Evolutionary conservation across 768 basidiomycete genomes (phyloP).

Genomic region (Boletus eberwhitei): DNA sequence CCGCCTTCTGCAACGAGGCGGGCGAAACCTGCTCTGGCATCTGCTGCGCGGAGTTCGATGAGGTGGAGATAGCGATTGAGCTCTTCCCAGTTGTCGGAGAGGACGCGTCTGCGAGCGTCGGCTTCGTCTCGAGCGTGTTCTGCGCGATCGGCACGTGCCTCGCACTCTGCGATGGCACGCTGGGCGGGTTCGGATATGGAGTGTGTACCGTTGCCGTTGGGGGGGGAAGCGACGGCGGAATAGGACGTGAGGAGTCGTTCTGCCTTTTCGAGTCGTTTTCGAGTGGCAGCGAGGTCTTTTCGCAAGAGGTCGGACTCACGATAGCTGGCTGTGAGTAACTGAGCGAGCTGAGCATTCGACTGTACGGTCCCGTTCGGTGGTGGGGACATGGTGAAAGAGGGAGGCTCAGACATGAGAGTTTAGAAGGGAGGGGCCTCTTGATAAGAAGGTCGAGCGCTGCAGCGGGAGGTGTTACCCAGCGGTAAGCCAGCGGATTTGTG

Average conservation of each 20-base stretch:
- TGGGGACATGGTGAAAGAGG: background rate
- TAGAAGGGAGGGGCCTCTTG: no score
- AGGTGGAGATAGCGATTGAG: conserved; percentile 46
- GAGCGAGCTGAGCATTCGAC: conserved; percentile 53
- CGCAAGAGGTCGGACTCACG: conserved; percentile 50
- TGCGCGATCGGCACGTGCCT: conserved; percentile 47
- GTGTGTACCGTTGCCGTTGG: conserved; percentile 10
- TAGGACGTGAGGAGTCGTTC: conserved; percentile 43
- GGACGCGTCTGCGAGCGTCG: conserved; percentile 41
- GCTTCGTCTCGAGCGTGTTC: conserved; percentile 56
- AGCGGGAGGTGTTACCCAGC: conserved; percentile 11
- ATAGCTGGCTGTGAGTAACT: conserved; percentile 52
- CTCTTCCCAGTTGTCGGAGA: conserved; percentile 49
- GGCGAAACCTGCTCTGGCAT: conserved; percentile 47
- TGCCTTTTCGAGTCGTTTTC: conserved; percentile 51
- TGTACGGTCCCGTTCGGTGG: conserved; percentile 22
- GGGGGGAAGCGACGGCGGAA: conserved; percentile 9
- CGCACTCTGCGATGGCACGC: conserved; percentile 42
- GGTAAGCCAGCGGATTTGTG: conserved; percentile 18
- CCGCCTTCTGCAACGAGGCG: conserved; percentile 44
- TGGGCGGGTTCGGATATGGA: conserved; percentile 32
- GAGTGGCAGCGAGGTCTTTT: conserved; percentile 40
- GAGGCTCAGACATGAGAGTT: background rate
- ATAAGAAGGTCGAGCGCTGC: conserved; percentile 11
- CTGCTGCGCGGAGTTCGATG: conserved; percentile 44